Base-by-base conservation (phyloP, 306 rosid genomes). In the Glycyrrhiza uralensis region DNA sequence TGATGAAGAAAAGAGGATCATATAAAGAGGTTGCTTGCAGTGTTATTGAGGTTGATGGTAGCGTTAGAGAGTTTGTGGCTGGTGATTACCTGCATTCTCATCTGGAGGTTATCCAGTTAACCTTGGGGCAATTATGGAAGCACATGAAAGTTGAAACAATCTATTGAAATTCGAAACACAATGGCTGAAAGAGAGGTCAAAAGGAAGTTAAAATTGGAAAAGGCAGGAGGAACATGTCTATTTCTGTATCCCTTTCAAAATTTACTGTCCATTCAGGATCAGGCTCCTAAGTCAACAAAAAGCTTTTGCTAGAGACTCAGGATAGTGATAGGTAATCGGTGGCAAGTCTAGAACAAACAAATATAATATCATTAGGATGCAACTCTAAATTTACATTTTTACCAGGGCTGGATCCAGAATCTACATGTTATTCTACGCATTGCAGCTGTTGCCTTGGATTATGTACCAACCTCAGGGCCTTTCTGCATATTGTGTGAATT, bases 11-110 rank as follows among this genome's bases (percentile, higher is more conserved):
- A 64, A 74, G 74, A 64, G 88, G 84, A 77, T 80, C 81, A 36
- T 56, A 50, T 69, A 91, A 88, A 83, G 93, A 82, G 75, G 81
- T 84, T 15, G 93, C 88, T 41, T 84, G 76, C 64, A 91, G 91
- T 69, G 79, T 80, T 49, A 77, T 91, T 72, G 91, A 84, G 76
- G 75, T 87, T 51, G 85, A 83, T 71, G 89, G 85, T 69, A 79
- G 49, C 60, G 79, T 87, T 67, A 75, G 17, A 61, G 88, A 88
- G 71, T 85, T 88, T 79, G 83, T 75, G 38, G 87, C 88, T 14
- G 91, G 89, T 56, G 47, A 75, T 66, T 54, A 66, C 58, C 46
- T 50, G 77, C 72, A 75, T 56, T 71, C 82, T 0, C 47, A 66
- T 61, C 50, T 29, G 3, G 88, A 83, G 14, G 49, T 15, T 70